Evolutionary conservation across 805 yeast species (phyloP).

Genomic region (Candida nanaspora): DNA sequence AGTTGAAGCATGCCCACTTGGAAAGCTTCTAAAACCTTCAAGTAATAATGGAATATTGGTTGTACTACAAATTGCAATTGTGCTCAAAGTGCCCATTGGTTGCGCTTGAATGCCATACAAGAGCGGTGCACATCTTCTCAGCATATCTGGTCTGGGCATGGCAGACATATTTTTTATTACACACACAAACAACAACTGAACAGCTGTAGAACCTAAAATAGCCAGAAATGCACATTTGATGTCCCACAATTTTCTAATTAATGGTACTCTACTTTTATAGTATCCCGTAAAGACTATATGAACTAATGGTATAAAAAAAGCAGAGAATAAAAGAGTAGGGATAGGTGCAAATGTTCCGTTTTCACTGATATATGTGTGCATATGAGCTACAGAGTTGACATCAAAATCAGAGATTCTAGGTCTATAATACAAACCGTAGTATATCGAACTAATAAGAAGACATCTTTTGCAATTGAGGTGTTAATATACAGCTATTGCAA

Average conservation of each 20-base stretch:
- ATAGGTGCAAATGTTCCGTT: constrained; percentile 25
- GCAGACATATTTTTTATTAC: constrained; percentile 43
- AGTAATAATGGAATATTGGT: constrained; percentile 24
- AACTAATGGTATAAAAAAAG: constrained; percentile 26
- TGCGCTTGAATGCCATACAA: constrained; percentile 21
- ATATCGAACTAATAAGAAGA: constrained; percentile 14
- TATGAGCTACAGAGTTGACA: constrained; percentile 23
- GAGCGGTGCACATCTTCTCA: constrained; percentile 40
- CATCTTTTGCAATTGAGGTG: no score
- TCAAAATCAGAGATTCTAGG: constrained; percentile 37
- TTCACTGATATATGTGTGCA: constrained; percentile 30
- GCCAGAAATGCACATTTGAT: constrained; percentile 29
- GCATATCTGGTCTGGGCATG: constrained; percentile 45
- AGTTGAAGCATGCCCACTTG: constrained; percentile 50
- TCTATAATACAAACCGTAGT: constrained; percentile 25
- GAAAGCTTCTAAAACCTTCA: constrained; percentile 53
- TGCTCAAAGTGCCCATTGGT: constrained; percentile 27
- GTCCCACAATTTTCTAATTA: constrained; percentile 32
- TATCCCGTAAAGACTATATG: constrained; percentile 17
- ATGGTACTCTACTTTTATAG: constrained; percentile 10
- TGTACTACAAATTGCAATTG: constrained; percentile 41
- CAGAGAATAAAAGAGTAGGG: constrained; percentile 22
- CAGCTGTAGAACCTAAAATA: constrained; percentile 29
- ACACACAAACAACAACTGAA: constrained; percentile 32
- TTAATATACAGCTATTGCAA: no score